phyloP scores from a whole-genome alignment of 768 basidiomycete genomes.

The Leccinum disarticulatum region DNA sequence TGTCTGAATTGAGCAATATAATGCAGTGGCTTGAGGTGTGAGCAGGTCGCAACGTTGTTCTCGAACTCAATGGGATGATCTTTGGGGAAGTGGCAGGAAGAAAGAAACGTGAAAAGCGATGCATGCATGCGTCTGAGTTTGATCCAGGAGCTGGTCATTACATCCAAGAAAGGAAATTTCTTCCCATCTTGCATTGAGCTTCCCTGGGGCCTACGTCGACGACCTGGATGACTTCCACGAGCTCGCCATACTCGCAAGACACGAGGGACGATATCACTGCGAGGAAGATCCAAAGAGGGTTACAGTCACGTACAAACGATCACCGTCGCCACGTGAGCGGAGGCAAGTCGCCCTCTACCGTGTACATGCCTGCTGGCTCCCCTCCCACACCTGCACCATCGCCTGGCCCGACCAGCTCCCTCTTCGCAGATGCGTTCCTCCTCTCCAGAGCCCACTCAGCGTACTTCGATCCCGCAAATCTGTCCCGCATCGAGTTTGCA shows the following conservation, averaged over 20 bases:
- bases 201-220: not conserved
- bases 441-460: constrained; percentile 13
- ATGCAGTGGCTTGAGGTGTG: too few relatives aligned
- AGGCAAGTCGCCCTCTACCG: constrained; percentile 27
- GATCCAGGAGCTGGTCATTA: too few relatives aligned
- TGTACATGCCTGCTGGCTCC: constrained; percentile 55
- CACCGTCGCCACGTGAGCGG: constrained; percentile 15
- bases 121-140: too few relatives aligned
- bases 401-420: constrained; percentile 50
- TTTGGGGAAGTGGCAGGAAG: too few relatives aligned
- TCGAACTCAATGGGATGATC: too few relatives aligned
- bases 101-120: too few relatives aligned
- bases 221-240: constrained; percentile 14
- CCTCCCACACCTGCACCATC: constrained; percentile 67
- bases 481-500: constrained; percentile 35
- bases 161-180: too few relatives aligned
- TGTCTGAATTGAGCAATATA: too few relatives aligned
- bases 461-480: constrained; percentile 25
- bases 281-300: constrained; percentile 8
- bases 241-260: constrained; percentile 5
- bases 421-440: constrained; percentile 37
- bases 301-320: constrained; percentile 16
- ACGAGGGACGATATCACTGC: constrained; percentile 12
- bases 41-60: too few relatives aligned
- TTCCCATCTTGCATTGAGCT: too few relatives aligned